Percentiles rank a stretch among this genome's conserved stretches.
Evolutionary conservation across 371 early-diverging fungal genomes (phyloP).

Genomic region (Mortierella sp.): DNA sequence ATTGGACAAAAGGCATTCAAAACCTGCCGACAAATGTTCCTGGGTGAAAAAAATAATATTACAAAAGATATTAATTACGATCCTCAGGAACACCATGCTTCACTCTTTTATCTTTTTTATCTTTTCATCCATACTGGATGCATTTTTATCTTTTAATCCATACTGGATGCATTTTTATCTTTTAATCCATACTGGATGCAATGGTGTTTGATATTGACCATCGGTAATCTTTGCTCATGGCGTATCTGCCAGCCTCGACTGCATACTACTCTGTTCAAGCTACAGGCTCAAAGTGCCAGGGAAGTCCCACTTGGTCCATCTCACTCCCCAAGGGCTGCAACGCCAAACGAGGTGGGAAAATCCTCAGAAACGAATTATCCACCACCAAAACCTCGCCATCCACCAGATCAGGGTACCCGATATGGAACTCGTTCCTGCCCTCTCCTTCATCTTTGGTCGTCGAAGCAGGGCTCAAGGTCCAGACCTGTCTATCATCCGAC

Average conservation of each 20-base stretch:
- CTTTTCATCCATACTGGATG: neutral
- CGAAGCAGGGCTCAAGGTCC: neutral
- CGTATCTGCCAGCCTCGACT: too few relatives aligned
- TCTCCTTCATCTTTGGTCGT: neutral
- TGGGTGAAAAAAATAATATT: neutral
- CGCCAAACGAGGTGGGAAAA: neutral
- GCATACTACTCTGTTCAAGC: neutral
- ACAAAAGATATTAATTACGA: too few relatives aligned
- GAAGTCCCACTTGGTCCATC: neutral
- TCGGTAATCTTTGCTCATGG: too few relatives aligned
- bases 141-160: neutral
- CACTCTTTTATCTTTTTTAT: neutral
- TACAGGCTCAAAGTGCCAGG: slow-evolving; percentile 4
- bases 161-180: neutral
- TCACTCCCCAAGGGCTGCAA: neutral
- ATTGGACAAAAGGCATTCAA: neutral
- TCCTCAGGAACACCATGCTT: neutral
- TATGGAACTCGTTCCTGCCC: neutral
- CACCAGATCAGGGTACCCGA: slow-evolving; percentile 5
- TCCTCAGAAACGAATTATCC: neutral
- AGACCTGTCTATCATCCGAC: neutral
- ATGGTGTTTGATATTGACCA: neutral
- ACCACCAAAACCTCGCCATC: neutral
- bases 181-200: neutral
- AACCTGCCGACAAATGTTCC: neutral